Base-by-base conservation (phyloP, 1,284 basidiomycete genomes). In the Testicularia cyperi region DNA sequence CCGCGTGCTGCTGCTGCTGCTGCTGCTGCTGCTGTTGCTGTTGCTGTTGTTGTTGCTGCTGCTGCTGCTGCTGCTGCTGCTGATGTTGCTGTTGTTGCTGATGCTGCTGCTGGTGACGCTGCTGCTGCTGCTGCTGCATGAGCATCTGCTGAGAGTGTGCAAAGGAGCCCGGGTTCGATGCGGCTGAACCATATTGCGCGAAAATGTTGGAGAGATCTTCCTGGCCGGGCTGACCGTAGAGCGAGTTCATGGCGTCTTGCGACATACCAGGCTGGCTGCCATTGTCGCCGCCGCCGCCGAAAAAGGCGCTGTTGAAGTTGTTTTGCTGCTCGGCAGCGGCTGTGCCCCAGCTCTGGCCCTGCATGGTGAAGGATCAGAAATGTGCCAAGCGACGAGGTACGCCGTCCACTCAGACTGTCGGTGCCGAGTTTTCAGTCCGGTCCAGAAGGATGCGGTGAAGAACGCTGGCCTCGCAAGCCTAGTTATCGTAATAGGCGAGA, bases 181-280 rank as follows among this genome's bases (percentile, higher is more conserved):
- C 16, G 20, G 35, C 34, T 22, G 58, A 38, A 16, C 48, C 41
- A 25, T 54, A 61, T 19, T 31, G 42, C 22, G 31, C 21, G 19
- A 61, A 61, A 36, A 23, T 32, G 27, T 38, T 24, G 32, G 48
- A 12, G 27, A 10, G 34, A 45, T 40, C 6, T 47, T 39, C 29
- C 51, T 45, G 40, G 35, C 29, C 12, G 22, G 26, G 16, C 38
- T 54, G 34, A 18, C 30, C 18, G 20, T 54, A 46, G 46, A 61
- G 48, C 45, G 3, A 28, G 10, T 51, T 51, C 42, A 61, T 48
- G 6, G 51, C 49, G n/a, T 49, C 51, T 22, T 61, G 57, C 27
- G 45, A 45, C 51, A 55, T 40, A 20, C 42, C 43, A 25, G 13
- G 16, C 5, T 22, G 9, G 21, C 21, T 18, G 18, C 10, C 13